Conservation (phyloP, 495 filamentous ascomycete species). For the Neurospora tetraspora region DNA sequence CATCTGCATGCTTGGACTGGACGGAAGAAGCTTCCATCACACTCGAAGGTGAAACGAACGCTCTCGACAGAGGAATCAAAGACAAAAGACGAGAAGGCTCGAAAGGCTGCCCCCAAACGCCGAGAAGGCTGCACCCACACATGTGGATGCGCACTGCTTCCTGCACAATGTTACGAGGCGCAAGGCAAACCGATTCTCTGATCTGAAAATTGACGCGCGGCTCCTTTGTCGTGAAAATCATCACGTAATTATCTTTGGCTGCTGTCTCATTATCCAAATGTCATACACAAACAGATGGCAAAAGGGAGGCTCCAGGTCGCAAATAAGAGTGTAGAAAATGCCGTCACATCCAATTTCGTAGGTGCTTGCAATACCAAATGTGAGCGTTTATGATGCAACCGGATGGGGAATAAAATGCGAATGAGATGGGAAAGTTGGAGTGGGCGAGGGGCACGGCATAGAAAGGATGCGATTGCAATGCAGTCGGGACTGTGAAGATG, state of each 20-base stretch:
- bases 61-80: neutral
- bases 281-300: neutral
- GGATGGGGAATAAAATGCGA: neutral
- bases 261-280: neutral
- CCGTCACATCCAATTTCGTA: neutral
- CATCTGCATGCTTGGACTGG: neutral
- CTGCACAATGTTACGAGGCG: neutral
- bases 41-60: neutral
- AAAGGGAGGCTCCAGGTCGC: neutral
- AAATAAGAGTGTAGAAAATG: neutral
- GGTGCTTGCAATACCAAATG: neutral
- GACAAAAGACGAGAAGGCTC: neutral
- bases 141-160: neutral
- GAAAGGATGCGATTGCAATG: neutral
- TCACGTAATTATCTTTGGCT: neutral
- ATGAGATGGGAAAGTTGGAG: neutral
- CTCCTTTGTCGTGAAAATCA: neutral
- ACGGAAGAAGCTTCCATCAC: neutral
- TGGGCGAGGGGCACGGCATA: neutral
- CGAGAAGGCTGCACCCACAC: neutral
- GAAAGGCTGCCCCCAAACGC: neutral
- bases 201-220: neutral
- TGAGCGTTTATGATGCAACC: neutral
- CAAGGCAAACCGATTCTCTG: neutral
- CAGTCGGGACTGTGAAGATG: neutral